Base-by-base conservation (phyloP, 306 rosid genomes). In the Medicago arabica region DNA sequence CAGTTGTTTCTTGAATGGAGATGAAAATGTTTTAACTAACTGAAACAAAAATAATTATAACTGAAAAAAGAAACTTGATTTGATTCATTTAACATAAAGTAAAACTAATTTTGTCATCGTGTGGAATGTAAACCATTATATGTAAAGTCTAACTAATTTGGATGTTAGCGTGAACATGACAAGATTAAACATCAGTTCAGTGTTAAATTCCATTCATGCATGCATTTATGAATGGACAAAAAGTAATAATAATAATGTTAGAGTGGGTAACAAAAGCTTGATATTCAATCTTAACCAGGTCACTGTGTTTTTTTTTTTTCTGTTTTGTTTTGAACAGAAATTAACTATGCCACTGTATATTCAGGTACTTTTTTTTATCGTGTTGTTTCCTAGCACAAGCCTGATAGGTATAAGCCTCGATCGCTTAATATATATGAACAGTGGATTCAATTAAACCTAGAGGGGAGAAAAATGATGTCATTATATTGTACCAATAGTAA, bases 401-500 rank as follows among this genome's bases (percentile, higher is more conserved):
- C 7, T 46, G 16, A 46, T 46, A 46, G 51, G 51, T 46, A 46
- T 13, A 46, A 46, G 51, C 51, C 51, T 46, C 51, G 6, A 11
- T 44, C 13, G 6, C 50, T 44, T 44, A 13, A 46, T 46, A 1
- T 46, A 46, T 40, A 40, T 40, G 51, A 46, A 15, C 51, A 46
- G 51, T 46, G 51, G 16, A 46, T 46, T 46, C 51, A 46, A 46
- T 46, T 46, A 46, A 46, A 46, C 51, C 51, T 46, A 12, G 51
- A 46, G 51, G 13, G 44, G 28, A 67, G 71, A 16, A 21, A 70
- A 61, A 77, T 84, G 85, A 86, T 70, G 81, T 82, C 88, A 88
- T 47, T 15, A 68, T 31, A 70, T 81, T 82, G 75, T 63, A 78
- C 61, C 51, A 88, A 88, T 71, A 86, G 88, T 13, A 3, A 12